Percentiles rank a stretch among this genome's conserved stretches.
phyloP scores from a whole-genome alignment of 345 rosid species.

The Arabidopsis arenosa region DNA sequence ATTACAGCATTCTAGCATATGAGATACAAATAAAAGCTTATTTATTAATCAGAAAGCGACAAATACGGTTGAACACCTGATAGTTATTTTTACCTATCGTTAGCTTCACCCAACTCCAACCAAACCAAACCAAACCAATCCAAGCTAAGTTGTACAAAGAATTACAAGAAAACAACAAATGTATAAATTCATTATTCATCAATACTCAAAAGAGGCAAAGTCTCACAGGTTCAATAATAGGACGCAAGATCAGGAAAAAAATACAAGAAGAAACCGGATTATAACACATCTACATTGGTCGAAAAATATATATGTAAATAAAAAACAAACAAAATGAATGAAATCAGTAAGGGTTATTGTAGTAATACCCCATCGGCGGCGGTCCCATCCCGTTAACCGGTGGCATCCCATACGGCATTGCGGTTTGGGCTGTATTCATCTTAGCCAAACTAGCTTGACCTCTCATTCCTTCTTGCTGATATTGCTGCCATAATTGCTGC shows the following conservation, averaged over 20 bases:
- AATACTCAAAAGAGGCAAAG: slow-evolving; percentile 30
- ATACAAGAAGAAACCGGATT: slow-evolving; percentile 32
- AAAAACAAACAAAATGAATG: slow-evolving; percentile 38
- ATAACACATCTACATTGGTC: slow-evolving; percentile 42
- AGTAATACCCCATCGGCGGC: slow-evolving; percentile 57
- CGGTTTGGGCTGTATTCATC: slow-evolving; percentile 50
- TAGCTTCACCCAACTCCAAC: slow-evolving; percentile 18
- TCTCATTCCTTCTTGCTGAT: slow-evolving; percentile 71
- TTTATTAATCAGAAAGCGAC: background rate
- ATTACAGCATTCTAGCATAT: background rate
- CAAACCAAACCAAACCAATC: slow-evolving; percentile 23
- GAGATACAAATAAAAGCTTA: background rate
- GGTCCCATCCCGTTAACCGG: slow-evolving; percentile 47
- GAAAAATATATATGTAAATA: slow-evolving; percentile 28
- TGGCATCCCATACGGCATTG: slow-evolving; percentile 75
- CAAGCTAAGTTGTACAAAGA: slow-evolving; percentile 2
- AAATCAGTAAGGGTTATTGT: slow-evolving; percentile 46
- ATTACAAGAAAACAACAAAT: background rate
- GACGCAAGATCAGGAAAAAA: background rate
- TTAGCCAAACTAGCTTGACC: slow-evolving; percentile 72
- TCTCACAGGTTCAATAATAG: slow-evolving; percentile 34
- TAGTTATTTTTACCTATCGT: background rate
- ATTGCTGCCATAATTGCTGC: slow-evolving; percentile 75
- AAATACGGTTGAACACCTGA: slow-evolving; percentile 4
- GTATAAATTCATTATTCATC: slow-evolving; percentile 28